These are phyloP conservation scores for Apophysomyces variabilis DNA, from an alignment of 371 early-diverging fungal species.

Conservation along the genomic window DNA sequence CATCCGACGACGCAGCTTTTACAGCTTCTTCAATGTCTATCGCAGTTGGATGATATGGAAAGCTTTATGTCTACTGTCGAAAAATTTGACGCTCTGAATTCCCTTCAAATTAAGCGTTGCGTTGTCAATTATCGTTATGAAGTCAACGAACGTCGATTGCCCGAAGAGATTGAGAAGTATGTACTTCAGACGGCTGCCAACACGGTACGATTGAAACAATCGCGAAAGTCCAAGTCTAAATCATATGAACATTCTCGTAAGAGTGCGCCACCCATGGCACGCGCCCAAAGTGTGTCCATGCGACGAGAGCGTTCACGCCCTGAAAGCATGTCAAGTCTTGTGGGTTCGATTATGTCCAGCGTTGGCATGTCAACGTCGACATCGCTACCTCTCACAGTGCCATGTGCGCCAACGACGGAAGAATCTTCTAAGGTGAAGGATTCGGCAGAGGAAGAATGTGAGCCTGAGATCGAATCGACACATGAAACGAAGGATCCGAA, in stretches of 20 bases:
- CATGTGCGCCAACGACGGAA: slow-evolving; percentile 19
- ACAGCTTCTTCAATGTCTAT: slow-evolving; percentile 79
- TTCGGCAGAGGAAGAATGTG: slow-evolving; percentile 40
- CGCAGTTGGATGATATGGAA: slow-evolving; percentile 65
- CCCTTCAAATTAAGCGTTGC: slow-evolving; percentile 71
- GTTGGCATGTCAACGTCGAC: slow-evolving; percentile 28
- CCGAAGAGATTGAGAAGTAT: slow-evolving; percentile 73
- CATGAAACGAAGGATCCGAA: slow-evolving; percentile 54
- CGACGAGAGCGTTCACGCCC: slow-evolving; percentile 28
- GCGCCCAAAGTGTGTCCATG: slow-evolving; percentile 25
- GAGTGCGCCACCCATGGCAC: slow-evolving; percentile 15
- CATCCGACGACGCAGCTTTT: slow-evolving; percentile 76
- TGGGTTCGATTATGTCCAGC: slow-evolving; percentile 32
- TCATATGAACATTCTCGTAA: slow-evolving; percentile 19
- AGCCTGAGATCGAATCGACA: slow-evolving; percentile 22
- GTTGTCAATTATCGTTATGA: slow-evolving; percentile 84
- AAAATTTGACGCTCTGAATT: slow-evolving; percentile 64
- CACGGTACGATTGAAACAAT: slow-evolving; percentile 54
- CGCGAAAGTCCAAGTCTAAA: slow-evolving; percentile 21
- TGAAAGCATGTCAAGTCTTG: slow-evolving; percentile 36
- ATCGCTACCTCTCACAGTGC: slow-evolving; percentile 21
- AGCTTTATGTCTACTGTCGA: slow-evolving; percentile 76
- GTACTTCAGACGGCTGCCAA: slow-evolving; percentile 68
- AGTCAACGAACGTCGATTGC: slow-evolving; percentile 71
- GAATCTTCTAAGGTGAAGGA: slow-evolving; percentile 15